Base-by-base conservation (phyloP, 257 asterid genomes). In the Linaria vulgaris region DNA sequence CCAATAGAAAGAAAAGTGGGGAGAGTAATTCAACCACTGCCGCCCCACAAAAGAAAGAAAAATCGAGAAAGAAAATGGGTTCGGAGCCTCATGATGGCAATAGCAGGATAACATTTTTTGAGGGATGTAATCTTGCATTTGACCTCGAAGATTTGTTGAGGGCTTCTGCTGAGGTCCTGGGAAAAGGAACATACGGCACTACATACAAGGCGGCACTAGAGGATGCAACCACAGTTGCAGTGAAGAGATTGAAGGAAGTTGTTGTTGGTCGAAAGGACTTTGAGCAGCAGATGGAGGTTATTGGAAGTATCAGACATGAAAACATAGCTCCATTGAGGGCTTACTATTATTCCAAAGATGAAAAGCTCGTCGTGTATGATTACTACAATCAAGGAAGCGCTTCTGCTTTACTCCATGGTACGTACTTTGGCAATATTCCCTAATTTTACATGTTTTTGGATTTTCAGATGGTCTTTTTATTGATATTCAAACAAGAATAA, bases 151-250 rank as follows among this genome's bases (percentile, higher is more conserved):
- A 87, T 70, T 52, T 87, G 76, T 69, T 87, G 81, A 79, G 92
- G 76, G 95, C 95, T 58, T 87, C 95, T 2, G 95, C 92, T 0
- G 95, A 84, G 79, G 95, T 87, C 20, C 90, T 87, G 8, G 95
- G 95, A 46, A 87, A 82, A 86, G 95, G 95, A 16, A 71, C 88
- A 2, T 85, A 82, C 39, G 92, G 92, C 12, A 83, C 83, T 8
- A 81, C 90, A 20, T 87, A 84, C 47, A 87, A 80, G 76, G 95
- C 90, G 0, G 88, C 90, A 8, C 25, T 87, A 72, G 95, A 87
- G 75, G 95, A 85, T 56, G 82, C 83, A 21, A 87, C 80, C 12
- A 77, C 66, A 0, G 83, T 87, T 21, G 90, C 78, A 0, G 92
- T 87, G 14, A 87, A 84, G 81, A 80, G 95, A 66, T 66, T 87